A percentile compares a stretch with the other conserved stretches of the same genome.
Evolutionary conservation across 2,329 filamentous ascomycete genomes (phyloP).

Genomic region (Chaetomium globosum): DNA sequence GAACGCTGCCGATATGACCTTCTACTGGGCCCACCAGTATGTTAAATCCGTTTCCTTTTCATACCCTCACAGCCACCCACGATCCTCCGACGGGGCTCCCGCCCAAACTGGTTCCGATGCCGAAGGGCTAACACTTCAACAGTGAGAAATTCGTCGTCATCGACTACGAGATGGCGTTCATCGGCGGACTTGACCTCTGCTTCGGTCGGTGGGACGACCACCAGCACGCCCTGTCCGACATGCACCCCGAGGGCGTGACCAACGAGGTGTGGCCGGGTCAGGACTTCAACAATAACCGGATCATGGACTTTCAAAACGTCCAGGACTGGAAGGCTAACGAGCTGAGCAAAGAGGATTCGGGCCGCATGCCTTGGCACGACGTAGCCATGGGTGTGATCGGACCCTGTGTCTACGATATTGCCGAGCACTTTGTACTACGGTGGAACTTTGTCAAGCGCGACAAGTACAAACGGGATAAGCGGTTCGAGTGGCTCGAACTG

Average conservation of each 20-base stretch:
- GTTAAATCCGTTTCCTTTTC: not conserved
- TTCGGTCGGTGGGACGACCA: constrained; percentile 92
- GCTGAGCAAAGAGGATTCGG: constrained; percentile 84
- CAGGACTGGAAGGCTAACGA: constrained; percentile 92
- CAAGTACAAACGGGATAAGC: constrained; percentile 88
- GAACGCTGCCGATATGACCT: constrained; percentile 92
- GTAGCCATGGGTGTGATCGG: constrained; percentile 90
- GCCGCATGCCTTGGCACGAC: constrained; percentile 98
- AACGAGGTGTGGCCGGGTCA: constrained; percentile 93
- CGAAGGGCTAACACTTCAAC: not conserved
- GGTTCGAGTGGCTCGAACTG: constrained; percentile 83
- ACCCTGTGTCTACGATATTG: constrained; percentile 88
- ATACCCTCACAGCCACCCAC: too few relatives aligned
- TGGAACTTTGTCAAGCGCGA: constrained; percentile 98
- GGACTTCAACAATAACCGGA: constrained; percentile 96
- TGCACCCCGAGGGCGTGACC: constrained; percentile 78
- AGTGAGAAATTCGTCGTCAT: constrained; percentile 92
- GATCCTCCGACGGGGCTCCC: not conserved
- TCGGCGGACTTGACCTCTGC: constrained; percentile 91
- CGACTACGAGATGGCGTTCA: constrained; percentile 87
- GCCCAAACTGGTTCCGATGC: not conserved
- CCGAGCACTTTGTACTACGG: constrained; percentile 88
- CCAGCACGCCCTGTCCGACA: constrained; percentile 82
- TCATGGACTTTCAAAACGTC: constrained; percentile 93
- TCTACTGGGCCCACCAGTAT: constrained; percentile 82